These are phyloP conservation scores for Pseudocercospora macadamiae DNA, from an alignment of 2,329 filamentous ascomycete genomes.

Conservation along the genomic window DNA sequence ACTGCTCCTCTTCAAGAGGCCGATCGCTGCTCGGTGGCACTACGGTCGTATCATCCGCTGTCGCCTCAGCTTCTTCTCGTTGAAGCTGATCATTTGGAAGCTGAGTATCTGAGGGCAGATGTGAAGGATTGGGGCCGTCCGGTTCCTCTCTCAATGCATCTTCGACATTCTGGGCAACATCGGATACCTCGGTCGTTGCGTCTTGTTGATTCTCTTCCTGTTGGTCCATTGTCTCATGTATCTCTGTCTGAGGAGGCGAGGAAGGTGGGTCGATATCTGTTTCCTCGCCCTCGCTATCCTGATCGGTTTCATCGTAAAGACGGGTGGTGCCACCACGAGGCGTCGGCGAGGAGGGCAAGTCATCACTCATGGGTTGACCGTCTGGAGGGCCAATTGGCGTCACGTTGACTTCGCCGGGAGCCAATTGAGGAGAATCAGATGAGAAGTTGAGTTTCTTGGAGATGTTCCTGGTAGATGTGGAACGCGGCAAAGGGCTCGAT, in stretches of 20 bases:
- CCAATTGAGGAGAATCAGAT: slow-evolving; percentile 20
- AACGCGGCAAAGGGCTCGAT: slow-evolving; percentile 52
- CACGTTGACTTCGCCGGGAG: slow-evolving; percentile 35
- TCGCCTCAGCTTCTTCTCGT: slow-evolving; percentile 30
- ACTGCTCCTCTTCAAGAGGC: neutral
- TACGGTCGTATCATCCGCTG: slow-evolving; percentile 8
- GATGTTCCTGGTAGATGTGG: slow-evolving; percentile 28
- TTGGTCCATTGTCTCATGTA: neutral
- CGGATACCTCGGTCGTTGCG: neutral
- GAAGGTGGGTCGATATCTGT: slow-evolving; percentile 31
- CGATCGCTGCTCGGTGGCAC: neutral
- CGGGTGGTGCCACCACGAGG: slow-evolving; percentile 41
- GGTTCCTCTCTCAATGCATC: neutral
- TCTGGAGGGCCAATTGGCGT: slow-evolving; percentile 49
- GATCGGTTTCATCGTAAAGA: neutral
- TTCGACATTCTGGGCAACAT: neutral
- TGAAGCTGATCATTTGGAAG: slow-evolving; percentile 33
- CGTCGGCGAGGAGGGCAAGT: slow-evolving; percentile 57
- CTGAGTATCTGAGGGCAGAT: slow-evolving; percentile 32
- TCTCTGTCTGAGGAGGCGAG: slow-evolving; percentile 28
- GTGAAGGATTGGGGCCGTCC: slow-evolving; percentile 9
- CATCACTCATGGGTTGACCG: slow-evolving; percentile 46
- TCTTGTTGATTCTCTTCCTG: neutral
- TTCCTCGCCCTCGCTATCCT: slow-evolving; percentile 17
- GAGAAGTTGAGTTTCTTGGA: slow-evolving; percentile 35